Evolutionary conservation across 805 yeast species (phyloP), one percentile per base, ranked within the genome.

Genomic region (Barnettozyma pratensis): DNA sequence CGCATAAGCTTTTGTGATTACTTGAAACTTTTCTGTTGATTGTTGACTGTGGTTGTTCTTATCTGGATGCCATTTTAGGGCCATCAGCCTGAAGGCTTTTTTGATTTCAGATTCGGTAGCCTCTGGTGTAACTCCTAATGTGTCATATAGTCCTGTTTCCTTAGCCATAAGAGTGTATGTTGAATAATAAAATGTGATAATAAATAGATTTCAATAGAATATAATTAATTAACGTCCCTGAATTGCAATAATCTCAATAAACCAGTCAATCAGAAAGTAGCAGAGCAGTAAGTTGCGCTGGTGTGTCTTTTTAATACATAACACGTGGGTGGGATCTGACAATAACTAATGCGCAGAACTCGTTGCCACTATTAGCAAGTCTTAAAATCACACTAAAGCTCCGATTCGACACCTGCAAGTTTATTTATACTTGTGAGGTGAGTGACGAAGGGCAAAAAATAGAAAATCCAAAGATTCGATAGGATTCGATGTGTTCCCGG

Each of bases 21-120:
- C 95, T 70, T 91, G 92, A 70, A 91, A 91, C 72, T 85, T 88
- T 65, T 89, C 97, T 39, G 96, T 94, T 7, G 96, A 96, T 67
- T 91, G 97, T 44, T 85, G 85, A 9, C 83, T 76, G 40, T 58
- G 61, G 52, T 87, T 81, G 60, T 82, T 82, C 72, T 86, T 86
- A 71, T 86, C 95, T 50, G 95, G 95, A 67, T 86, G 95, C 70
- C 77, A 83, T 60, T 81, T 86, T 57, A 86, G 73, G 14, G 95
- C 94, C 56, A 56, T 54, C 44, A 69, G 64, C 62, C 81, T 69
- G 63, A 77, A 79, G 3, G 81, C 81, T 59, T 76, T 77, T 59
- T 76, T 79, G 57, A 79, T 75, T 58, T 76, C 81, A 12, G 58
- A 55, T 27, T 68, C 75, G 5, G 71, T 58, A 5, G 83, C 81